Evolutionary conservation across 768 basidiomycete species (phyloP).

Genomic region (Auriscalpium orientale): DNA sequence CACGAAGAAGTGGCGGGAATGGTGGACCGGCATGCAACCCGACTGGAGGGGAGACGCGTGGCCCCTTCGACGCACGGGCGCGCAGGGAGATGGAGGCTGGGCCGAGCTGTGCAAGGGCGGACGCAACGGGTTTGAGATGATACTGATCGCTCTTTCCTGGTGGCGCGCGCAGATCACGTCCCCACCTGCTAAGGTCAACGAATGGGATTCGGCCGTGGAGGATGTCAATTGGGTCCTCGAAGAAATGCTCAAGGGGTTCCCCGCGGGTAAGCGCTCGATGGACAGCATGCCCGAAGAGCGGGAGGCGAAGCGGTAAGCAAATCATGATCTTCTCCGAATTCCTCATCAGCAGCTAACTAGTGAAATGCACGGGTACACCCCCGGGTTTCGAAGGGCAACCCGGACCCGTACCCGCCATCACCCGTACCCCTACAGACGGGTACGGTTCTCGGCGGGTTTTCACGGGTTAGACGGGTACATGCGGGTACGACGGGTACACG

Average conservation of each 20-base stretch:
- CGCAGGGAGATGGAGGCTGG: not conserved
- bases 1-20: not conserved
- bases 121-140: not conserved
- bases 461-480: not conserved
- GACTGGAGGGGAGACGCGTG: not conserved
- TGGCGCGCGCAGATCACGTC: not conserved
- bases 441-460: not conserved
- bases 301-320: no score
- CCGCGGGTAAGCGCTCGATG: no score
- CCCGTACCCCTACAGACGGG: not conserved
- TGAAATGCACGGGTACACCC: conserved; percentile 7
- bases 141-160: not conserved
- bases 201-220: not conserved
- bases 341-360: not conserved
- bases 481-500: not conserved
- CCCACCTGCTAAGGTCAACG: not conserved
- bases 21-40: not conserved
- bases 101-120: not conserved
- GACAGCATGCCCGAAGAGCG: no score
- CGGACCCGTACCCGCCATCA: conserved; percentile 6
- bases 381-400: conserved; percentile 1
- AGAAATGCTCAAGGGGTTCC: not conserved
- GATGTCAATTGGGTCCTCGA: not conserved
- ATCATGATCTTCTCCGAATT: no score
- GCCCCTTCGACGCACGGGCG: not conserved